These are phyloP conservation scores for Cephalotrichum gorgonifer DNA, from an alignment of 2,329 filamentous ascomycete species.

Conservation along the genomic window DNA sequence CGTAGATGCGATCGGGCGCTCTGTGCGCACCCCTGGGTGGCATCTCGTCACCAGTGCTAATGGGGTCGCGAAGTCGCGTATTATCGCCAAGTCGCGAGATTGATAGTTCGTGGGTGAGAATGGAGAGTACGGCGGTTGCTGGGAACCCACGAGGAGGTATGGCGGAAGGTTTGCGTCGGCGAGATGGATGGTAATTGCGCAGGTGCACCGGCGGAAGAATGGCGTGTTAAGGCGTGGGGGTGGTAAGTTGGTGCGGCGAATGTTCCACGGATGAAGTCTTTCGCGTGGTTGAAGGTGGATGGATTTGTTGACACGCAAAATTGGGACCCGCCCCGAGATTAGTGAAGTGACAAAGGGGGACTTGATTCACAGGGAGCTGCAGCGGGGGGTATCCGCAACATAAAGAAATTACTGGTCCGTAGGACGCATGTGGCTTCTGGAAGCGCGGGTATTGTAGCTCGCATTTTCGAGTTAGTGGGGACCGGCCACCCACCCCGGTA, in stretches of 20 bases:
- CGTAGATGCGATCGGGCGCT: constrained; percentile 9
- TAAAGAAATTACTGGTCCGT: too few species aligned
- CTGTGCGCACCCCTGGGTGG: constrained; percentile 2
- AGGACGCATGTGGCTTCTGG: not conserved
- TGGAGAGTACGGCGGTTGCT: not conserved
- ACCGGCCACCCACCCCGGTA: not conserved
- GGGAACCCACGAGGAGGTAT: not conserved
- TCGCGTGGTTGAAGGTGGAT: not conserved
- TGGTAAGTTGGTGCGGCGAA: too few species aligned
- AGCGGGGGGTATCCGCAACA: not conserved
- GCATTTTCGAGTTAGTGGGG: not conserved
- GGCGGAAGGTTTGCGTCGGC: not conserved
- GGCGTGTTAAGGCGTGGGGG: too few species aligned
- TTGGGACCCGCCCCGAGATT: not conserved
- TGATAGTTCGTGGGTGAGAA: not conserved
- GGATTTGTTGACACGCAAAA: not conserved
- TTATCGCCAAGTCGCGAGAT: not conserved
- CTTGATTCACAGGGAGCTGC: not conserved
- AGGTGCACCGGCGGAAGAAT: too few species aligned
- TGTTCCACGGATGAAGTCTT: not conserved
- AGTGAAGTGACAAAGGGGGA: not conserved
- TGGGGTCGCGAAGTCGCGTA: not conserved
- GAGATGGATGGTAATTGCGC: not conserved
- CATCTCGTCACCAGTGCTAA: not conserved
- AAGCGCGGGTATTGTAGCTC: too few species aligned